Conservation (phyloP, 2,329 filamentous ascomycete genomes). For the Colletotrichum spaethianum region DNA sequence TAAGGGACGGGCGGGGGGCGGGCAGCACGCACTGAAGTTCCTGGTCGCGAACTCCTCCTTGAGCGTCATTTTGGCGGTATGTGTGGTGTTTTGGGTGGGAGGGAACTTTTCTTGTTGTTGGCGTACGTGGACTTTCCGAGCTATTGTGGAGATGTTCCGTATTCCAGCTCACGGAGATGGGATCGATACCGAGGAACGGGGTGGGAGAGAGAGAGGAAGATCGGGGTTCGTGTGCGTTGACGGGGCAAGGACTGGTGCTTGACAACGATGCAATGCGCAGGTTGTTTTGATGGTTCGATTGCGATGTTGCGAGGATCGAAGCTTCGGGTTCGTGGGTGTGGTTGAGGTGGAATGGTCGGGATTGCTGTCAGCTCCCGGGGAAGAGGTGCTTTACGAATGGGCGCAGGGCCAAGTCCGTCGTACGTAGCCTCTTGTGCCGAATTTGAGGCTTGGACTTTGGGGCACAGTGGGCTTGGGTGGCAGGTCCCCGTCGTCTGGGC, state of each 20-base stretch:
- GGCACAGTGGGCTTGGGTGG: conserved; percentile 16
- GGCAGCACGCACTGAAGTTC: conserved; percentile 77
- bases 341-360: conserved; percentile 14
- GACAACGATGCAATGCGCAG: conserved; percentile 7
- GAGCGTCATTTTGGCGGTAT: conserved; percentile 73
- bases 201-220: neutral
- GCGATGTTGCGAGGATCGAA: conserved; percentile 8
- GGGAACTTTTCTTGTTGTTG: conserved; percentile 30
- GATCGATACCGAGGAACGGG: conserved; percentile 21
- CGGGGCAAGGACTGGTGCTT: neutral
- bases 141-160: conserved; percentile 41
- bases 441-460: conserved; percentile 40
- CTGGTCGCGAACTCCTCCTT: conserved; percentile 80
- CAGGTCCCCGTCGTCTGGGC: conserved; percentile 19
- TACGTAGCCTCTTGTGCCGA: conserved; percentile 42
- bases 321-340: conserved; percentile 10
- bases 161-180: conserved; percentile 36
- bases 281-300: neutral
- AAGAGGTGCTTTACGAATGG: conserved; percentile 10
- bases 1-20: conserved; percentile 34
- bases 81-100: conserved; percentile 28
- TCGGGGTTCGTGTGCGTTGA: neutral
- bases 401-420: conserved; percentile 32
- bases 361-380: conserved; percentile 39
- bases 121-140: conserved; percentile 41